Evolutionary conservation across 75 land plant species (phyloP), one percentile per base, ranked within the genome.

Genomic region (Isoetes taiwanensis): DNA sequence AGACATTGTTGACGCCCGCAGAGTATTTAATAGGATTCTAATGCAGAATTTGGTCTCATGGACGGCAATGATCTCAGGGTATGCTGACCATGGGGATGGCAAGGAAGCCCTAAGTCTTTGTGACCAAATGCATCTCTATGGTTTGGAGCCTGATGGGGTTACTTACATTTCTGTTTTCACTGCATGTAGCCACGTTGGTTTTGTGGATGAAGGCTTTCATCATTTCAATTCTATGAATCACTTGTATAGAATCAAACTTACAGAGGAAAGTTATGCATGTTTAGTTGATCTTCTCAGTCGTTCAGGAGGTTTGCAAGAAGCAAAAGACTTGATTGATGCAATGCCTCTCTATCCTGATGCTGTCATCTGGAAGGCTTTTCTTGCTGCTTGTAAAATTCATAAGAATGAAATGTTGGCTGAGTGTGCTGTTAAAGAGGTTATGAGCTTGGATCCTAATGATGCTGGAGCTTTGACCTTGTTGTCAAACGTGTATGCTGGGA

Each of bases 141-240:
- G 38, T 37, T 9, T 37, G 38, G 14, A 37, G 38, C 38, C 38
- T 9, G 14, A 9, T 14, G 38, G 14, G 38, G 38, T 37, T 9
- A 37, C 38, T 14, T 37, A 9, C 38, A 14, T 37, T 14, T 9
- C 11, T 9, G 11, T 37, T 37, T 14, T 37, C 38, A 9, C 38
- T 9, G 38, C 61, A 14, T 58, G 52, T 28, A 58, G 61, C 50
- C 61, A 58, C 27, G 46, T 31, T 3, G 61, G 61, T 24, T 43
- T 58, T 2, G 3, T 58, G 28, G 20, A 35, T 23, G 61, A 4
- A 2, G 61, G 61, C 16, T 24, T 58, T 14, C 14, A 39, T 17
- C 19, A 17, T 23, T 58, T 58, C 21, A 2, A 58, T 11, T 5
- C 2, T n/a, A 38, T 35, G 52, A 35, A 19, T 21, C 26, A 3